Evolutionary conservation across 306 rosid genomes (phyloP).

Genomic region (Pyrus bretschneideri): DNA sequence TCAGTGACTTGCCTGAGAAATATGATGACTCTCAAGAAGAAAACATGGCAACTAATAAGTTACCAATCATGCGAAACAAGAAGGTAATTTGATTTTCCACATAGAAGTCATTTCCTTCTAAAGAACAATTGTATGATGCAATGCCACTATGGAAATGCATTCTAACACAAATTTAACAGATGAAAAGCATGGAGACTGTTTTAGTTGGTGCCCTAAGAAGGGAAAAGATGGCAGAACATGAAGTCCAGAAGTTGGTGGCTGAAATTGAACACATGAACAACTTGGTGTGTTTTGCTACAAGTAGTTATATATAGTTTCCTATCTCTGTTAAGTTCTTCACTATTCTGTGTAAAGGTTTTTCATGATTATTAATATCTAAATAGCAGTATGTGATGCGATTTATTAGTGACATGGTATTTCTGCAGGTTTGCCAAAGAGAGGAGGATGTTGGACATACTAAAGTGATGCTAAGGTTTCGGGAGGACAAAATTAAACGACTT

Average conservation of each 20-base stretch:
- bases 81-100: constrained; percentile 34
- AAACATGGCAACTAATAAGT: constrained; percentile 17
- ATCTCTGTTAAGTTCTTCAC: neutral
- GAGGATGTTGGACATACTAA: constrained; percentile 49
- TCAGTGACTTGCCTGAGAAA: constrained; percentile 38
- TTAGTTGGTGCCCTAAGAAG: constrained; percentile 71
- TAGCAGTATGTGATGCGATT: constrained; percentile 18
- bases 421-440: constrained; percentile 63
- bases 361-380: constrained; percentile 1
- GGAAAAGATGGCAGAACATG: constrained; percentile 64
- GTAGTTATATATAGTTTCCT: neutral
- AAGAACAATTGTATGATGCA: constrained; percentile 9
- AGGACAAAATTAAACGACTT: constrained; percentile 71
- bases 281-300: constrained; percentile 46
- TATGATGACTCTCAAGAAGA: constrained; percentile 20
- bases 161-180: constrained; percentile 44
- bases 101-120: neutral
- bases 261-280: constrained; percentile 46
- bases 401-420: constrained; percentile 22
- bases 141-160: constrained; percentile 6
- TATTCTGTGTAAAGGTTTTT: neutral
- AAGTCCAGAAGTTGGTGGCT: constrained; percentile 47
- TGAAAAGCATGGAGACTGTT: constrained; percentile 46
- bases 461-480: constrained; percentile 46
- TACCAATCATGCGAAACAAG: constrained; percentile 26